Base-by-base conservation (phyloP, 768 basidiomycete species). In the Termitomyces sp. region DNA sequence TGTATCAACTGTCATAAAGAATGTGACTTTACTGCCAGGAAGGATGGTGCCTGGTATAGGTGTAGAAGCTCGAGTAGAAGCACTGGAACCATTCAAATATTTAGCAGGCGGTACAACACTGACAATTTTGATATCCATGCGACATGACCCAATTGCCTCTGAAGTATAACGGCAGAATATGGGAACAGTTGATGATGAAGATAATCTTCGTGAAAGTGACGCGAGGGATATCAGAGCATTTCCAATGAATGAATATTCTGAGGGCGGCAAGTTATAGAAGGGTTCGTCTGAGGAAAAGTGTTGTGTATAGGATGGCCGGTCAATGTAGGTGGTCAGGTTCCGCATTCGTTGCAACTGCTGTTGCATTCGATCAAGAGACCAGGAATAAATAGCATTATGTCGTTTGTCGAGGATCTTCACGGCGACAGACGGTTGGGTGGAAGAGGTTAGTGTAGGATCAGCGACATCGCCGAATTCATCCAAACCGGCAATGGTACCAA, bases 71-170 rank as follows among this genome's bases (percentile, higher is more conserved):
- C 91, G 82, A 2, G 88, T 92, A 16, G 88, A 84, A 14, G 83
- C 73, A 45, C 78, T 71, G 1, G 90, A 92, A 52, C 81, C 77
- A 62, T 82, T 79, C 38, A 76, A 70, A 67, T 86, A 79, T 71
- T 82, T 84, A 7, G 84, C 71, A 2, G 87, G 77, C 43, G 83
- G 70, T 28, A 84, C 74, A 40, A 90, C 82, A 60, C 85, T 92
- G 62, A 89, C 80, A 45, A 93, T 81, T 72, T 86, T 91, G 71
- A 97, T 79, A 62, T 88, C 86, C 54, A 97, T 79, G 24, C 93
- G 85, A 73, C 95, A 98, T 28, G 92, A 93, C 1, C 96, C 97
- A 62, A 98, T 94, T 1, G 95, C 95, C 68, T 98, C 96, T 48
- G 92, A 82, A 1, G 94, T 97, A 67, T 95, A 96, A 33, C 90